Conservation (phyloP, 345 rosid genomes). For the Gossypium herbaceum region DNA sequence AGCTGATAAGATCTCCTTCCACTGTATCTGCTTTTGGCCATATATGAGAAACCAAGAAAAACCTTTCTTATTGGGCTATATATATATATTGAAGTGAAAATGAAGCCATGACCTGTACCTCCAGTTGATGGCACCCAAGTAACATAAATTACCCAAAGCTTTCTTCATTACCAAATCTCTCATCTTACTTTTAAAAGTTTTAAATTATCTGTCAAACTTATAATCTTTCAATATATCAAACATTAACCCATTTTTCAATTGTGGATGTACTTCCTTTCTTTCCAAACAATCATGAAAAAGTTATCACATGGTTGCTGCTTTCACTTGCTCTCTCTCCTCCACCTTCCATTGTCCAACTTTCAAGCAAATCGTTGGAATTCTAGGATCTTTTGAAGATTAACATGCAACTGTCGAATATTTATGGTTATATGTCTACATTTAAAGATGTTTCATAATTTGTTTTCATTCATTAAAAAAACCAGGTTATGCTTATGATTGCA, state of each 20-base stretch:
- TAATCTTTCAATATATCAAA: background rate
- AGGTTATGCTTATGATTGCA: background rate
- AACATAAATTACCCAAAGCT: background rate
- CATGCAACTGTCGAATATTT: conserved; percentile 12
- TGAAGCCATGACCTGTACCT: background rate
- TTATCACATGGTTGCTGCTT: conserved; percentile 26
- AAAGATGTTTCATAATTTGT: background rate
- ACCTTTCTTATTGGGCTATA: conserved; percentile 13
- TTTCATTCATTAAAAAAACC: background rate
- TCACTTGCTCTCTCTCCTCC: background rate
- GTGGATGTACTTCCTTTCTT: conserved; percentile 14
- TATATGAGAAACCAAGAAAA: conserved; percentile 41
- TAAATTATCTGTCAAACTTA: too few relatives aligned
- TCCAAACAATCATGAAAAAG: conserved; percentile 21
- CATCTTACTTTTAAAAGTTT: background rate
- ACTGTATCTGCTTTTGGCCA: conserved; percentile 33
- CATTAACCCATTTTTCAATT: background rate
- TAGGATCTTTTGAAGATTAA: conserved; percentile 10
- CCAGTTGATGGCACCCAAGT: background rate
- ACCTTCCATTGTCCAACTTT: conserved; percentile 2
- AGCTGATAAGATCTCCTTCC: conserved; percentile 22
- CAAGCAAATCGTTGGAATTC: conserved; percentile 17
- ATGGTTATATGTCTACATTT: background rate
- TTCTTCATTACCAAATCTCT: background rate
- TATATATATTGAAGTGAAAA: conserved; percentile 10